Percentiles rank a stretch among this genome's conserved stretches.
These are phyloP conservation scores for Solanum tarapatanum DNA, from an alignment of 257 asterid genomes.

Conservation along the genomic window DNA sequence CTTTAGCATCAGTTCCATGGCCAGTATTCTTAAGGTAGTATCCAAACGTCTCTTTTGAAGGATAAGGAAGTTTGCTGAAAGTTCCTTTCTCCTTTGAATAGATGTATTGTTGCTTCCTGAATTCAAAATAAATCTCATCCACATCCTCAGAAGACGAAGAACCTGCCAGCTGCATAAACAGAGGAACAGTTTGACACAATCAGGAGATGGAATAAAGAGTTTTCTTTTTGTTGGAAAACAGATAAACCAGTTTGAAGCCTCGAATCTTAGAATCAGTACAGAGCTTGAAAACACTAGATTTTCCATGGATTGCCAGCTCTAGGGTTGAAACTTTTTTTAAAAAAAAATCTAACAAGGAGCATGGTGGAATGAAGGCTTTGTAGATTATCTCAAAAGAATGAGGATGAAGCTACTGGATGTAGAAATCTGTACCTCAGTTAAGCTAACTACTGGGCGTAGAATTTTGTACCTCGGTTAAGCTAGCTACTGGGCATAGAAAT, in stretches of 20 bases:
- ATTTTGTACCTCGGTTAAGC: neutral
- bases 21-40: constrained; percentile 82
- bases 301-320: neutral
- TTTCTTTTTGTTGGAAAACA: neutral
- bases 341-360: neutral
- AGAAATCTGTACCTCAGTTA: neutral
- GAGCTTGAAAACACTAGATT: neutral
- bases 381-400: neutral
- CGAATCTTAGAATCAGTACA: neutral
- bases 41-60: constrained; percentile 86
- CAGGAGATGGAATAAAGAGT: neutral
- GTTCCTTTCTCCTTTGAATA: constrained; percentile 60
- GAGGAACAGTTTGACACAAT: neutral
- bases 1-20: constrained; percentile 88
- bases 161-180: constrained; percentile 49
- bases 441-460: neutral
- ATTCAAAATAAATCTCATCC: constrained; percentile 87
- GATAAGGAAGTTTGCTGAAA: constrained; percentile 81
- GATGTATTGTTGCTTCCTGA: constrained; percentile 90
- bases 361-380: neutral
- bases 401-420: neutral
- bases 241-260: neutral
- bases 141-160: constrained; percentile 38
- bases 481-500: neutral
- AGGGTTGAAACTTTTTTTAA: neutral